Evolutionary conservation across 2,329 filamentous ascomycete genomes (phyloP), one percentile per base, ranked within the genome.

Genomic region (Pseudopithomyces chartarum): DNA sequence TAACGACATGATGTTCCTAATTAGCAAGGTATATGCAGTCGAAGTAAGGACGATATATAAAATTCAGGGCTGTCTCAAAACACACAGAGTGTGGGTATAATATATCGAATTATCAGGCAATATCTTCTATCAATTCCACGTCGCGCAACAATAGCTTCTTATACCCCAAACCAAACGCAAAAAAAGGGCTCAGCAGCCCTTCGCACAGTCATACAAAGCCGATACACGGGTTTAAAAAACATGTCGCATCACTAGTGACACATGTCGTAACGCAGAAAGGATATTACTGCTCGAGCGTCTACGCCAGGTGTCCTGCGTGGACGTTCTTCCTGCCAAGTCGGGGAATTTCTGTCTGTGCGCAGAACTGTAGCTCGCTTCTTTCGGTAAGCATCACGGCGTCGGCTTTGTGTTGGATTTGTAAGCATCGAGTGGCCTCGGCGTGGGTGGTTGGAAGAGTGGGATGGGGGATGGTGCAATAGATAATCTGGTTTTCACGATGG

Each of bases 1-100:
- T 13, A 54, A 43, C n/a, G 52, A 54, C 52, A 54, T 54, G 10
- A 63, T 54, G 45, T 62, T 59, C 6, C 56, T 50, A 26, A 20
- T 32, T 48, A 36, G 7, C 45, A 19, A n/a, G 17, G 22, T 42
- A 20, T 26, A 15, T 51, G 8, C 6, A 23, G 4, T 29, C 15
- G 34, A 17, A 26, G 34, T 17, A 43, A 22, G 32, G 26, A 22
- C 5, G 8, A 29, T 8, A 29, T 29, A 29, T 29, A 29, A 29
- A 29, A 4, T 29, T 29, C 26, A n/a, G n/a, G n/a, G n/a, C n/a
- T n/a, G n/a, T n/a, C n/a, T n/a, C n/a, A n/a, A n/a, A n/a, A n/a
- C n/a, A n/a, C n/a, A n/a, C n/a, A n/a, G n/a, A n/a, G n/a, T n/a
- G 34, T 17, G 33, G 38, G 32, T 32, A 22, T 4, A 29, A 29